Base-by-base conservation (phyloP, 257 asterid species). In the Salvia hispanica region DNA sequence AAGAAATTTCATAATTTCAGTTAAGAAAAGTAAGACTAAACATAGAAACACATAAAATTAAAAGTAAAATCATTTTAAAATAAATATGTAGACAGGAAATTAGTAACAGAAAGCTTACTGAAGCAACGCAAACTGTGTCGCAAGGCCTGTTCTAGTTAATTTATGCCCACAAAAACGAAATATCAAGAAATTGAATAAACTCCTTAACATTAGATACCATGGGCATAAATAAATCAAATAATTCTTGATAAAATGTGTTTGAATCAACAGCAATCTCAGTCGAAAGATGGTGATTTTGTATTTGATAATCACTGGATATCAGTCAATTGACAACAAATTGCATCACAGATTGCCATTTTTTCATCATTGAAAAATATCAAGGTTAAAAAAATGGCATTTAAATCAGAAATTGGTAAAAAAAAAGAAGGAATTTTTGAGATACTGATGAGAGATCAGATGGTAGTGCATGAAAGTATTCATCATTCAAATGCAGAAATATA, bases 201-300 rank as follows among this genome's bases (percentile, higher is more conserved):
- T 72, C 39, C 87, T 72, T 83, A 78, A 70, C 81, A 85, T 80
- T 76, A 81, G 86, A 75, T 81, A 81, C 86, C 81, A 69, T 45
- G 63, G 81, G 95, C 96, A 80, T 37, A 7, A 3, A 7, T 36
- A 15, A 51, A 47, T 25, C 10, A 21, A 40, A 16, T 16, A 25
- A 25, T 25, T 25, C 31, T 25, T 1, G 31, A 25, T 15, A 13
- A 14, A 25, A 46, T n/a, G 37, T 7, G 16, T 3, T 3, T 5
- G 5, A 5, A 37, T 4, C 9, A 60, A 14, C 6, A 66, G 83
- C 92, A 86, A 81, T 80, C 96, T 80, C 97, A 90, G 89, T 70
- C 92, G 86, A 90, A 88, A 88, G 92, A 90, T 90, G 86, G 92
- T 90, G 94, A 82, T 54, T 28, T 57, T 72, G 66, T 58, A 73